Conservation (phyloP, 768 basidiomycete species). For the Termitomyces sp. region DNA sequence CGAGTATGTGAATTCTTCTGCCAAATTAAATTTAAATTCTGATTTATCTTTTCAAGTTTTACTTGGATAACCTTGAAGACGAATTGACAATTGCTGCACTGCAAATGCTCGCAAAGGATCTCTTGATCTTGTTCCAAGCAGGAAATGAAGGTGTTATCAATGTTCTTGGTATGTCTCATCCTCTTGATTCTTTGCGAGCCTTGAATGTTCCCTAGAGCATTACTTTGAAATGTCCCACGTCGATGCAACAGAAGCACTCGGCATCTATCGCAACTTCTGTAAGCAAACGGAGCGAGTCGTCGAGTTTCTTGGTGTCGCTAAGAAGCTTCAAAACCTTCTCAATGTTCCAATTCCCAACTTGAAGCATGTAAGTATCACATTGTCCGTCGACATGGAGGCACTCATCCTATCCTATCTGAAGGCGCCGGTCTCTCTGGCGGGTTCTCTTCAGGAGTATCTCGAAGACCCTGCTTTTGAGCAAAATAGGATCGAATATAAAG, state of each 20-base stretch:
- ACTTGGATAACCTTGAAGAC: slow-evolving; percentile 89
- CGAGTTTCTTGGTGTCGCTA: slow-evolving; percentile 88
- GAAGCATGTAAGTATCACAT: slow-evolving; percentile 63
- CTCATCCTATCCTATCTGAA: slow-evolving; percentile 22
- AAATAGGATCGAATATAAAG: slow-evolving; percentile 89
- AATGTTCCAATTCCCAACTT: slow-evolving; percentile 94
- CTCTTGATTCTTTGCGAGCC: slow-evolving; percentile 17
- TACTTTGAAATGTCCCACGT: slow-evolving; percentile 97
- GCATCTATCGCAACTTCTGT: slow-evolving; percentile 92
- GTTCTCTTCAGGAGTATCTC: slow-evolving; percentile 91
- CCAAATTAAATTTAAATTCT: not conserved
- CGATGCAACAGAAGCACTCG: slow-evolving; percentile 84
- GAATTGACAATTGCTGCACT: slow-evolving; percentile 86
- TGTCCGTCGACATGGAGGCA: not conserved
- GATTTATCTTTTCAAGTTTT: slow-evolving; percentile 57
- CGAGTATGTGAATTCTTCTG: slow-evolving; percentile 52
- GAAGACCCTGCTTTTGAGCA: slow-evolving; percentile 96
- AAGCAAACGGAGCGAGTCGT: slow-evolving; percentile 90
- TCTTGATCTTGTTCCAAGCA: slow-evolving; percentile 92
- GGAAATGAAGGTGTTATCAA: slow-evolving; percentile 94
- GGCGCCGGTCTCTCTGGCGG: slow-evolving; percentile 95
- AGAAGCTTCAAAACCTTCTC: slow-evolving; percentile 87
- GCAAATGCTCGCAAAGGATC: slow-evolving; percentile 93
- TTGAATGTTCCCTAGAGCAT: slow-evolving; percentile 56
- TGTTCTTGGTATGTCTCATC: slow-evolving; percentile 54